These are phyloP conservation scores for Coniochaeta ligniaria DNA, from an alignment of 2,329 filamentous ascomycete genomes.

Conservation along the genomic window DNA sequence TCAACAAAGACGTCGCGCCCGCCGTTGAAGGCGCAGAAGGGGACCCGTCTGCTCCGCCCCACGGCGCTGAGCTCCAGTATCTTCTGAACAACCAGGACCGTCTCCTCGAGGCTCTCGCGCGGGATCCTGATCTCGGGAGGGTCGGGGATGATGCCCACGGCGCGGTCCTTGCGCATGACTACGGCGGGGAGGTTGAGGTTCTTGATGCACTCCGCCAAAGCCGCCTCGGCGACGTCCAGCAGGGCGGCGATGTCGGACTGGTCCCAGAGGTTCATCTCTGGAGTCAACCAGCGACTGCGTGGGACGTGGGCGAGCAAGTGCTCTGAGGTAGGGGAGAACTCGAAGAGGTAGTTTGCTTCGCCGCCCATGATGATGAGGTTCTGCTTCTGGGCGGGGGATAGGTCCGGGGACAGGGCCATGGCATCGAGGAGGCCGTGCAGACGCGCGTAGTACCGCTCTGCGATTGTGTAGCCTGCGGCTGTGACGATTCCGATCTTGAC, in stretches of 20 bases:
- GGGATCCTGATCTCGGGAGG: conserved; percentile 60
- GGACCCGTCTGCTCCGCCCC: conserved; percentile 50
- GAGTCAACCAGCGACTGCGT: conserved; percentile 62
- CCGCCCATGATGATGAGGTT: conserved; percentile 90
- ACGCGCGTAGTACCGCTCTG: conserved; percentile 77
- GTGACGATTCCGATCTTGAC: conserved; percentile 93
- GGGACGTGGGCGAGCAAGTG: conserved; percentile 63
- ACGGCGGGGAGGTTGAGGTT: conserved; percentile 73
- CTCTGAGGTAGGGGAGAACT: conserved; percentile 58
- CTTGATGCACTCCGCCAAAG: conserved; percentile 72
- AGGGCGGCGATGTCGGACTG: conserved; percentile 70
- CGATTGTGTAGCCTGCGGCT: conserved; percentile 88
- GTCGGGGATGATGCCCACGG: conserved; percentile 69
- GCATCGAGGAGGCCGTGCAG: conserved; percentile 82
- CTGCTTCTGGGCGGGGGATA: conserved; percentile 62
- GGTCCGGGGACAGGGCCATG: conserved; percentile 49
- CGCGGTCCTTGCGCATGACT: conserved; percentile 81
- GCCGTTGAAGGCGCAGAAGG: conserved; percentile 97
- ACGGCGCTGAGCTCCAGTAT: conserved; percentile 76
- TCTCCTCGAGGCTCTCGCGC: conserved; percentile 89
- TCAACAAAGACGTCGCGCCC: conserved; percentile 98
- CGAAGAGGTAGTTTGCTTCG: conserved; percentile 93
- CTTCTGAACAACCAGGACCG: conserved; percentile 88
- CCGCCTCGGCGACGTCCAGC: conserved; percentile 83
- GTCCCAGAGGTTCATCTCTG: conserved; percentile 71